Evolutionary conservation across 805 yeast species (phyloP).

Genomic region (Tetrapisispora iriomotensis): DNA sequence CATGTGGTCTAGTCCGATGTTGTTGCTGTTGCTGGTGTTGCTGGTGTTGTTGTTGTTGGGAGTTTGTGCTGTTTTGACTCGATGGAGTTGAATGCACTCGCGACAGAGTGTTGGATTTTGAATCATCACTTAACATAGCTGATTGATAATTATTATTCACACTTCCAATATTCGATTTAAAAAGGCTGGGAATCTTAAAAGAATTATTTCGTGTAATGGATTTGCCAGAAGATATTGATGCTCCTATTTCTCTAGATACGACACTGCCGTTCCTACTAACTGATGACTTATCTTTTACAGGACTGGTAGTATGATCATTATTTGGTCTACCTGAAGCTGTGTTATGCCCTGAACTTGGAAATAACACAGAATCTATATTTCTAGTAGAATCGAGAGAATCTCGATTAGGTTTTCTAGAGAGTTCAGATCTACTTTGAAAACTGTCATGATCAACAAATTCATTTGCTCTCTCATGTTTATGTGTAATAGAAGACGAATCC

Average conservation of each 20-base stretch:
- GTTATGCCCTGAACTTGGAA: too few species aligned
- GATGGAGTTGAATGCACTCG: slow-evolving; percentile 8
- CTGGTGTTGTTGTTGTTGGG: slow-evolving; percentile 2
- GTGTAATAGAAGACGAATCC: too few species aligned
- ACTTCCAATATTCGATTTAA: background rate
- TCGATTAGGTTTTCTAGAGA: too few species aligned
- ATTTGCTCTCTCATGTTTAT: too few species aligned
- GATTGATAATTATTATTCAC: background rate
- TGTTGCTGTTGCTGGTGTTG: too few species aligned
- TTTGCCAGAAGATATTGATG: background rate
- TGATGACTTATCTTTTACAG: too few species aligned
- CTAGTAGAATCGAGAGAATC: too few species aligned
- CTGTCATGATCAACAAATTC: too few species aligned
- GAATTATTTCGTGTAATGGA: background rate
- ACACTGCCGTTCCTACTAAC: background rate
- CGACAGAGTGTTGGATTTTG: slow-evolving; percentile 6
- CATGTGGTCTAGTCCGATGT: slow-evolving; percentile 12
- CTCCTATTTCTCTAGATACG: background rate
- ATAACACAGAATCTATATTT: background rate
- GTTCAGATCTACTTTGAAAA: too few species aligned
- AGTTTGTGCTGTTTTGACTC: background rate
- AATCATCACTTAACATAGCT: background rate
- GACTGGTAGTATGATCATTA: too few species aligned
- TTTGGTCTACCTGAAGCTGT: too few species aligned
- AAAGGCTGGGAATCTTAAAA: background rate